Conservation (phyloP, 2,329 filamentous ascomycete genomes). For the Westerdykella ornata region DNA sequence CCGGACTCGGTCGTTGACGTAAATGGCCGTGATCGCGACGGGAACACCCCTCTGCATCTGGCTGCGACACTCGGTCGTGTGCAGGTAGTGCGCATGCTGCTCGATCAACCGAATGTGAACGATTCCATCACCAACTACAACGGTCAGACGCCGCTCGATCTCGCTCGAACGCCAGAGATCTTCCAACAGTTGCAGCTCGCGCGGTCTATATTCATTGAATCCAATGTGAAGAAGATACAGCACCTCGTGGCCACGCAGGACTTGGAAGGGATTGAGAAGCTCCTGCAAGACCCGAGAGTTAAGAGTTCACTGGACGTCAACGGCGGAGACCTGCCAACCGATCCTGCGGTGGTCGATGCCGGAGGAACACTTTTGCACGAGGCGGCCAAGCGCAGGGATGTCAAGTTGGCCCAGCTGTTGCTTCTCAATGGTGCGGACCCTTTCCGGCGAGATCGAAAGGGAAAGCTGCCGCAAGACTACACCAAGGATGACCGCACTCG, state of each 20-base stretch:
- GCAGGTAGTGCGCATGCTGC: slow-evolving; percentile 71
- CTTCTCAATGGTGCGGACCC: slow-evolving; percentile 93
- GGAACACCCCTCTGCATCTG: slow-evolving; percentile 87
- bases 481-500: slow-evolving; percentile 89
- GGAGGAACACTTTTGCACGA: slow-evolving; percentile 94
- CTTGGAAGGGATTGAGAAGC: slow-evolving; percentile 69
- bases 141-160: slow-evolving; percentile 77
- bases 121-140: slow-evolving; percentile 80
- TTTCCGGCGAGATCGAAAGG: slow-evolving; percentile 88
- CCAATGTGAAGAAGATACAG: slow-evolving; percentile 78
- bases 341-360: slow-evolving; percentile 65
- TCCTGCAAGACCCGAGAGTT: slow-evolving; percentile 77
- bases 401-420: slow-evolving; percentile 79
- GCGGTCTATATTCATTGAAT: slow-evolving; percentile 81
- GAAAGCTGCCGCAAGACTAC: slow-evolving; percentile 90
- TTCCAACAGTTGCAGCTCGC: slow-evolving; percentile 91
- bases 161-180: slow-evolving; percentile 87
- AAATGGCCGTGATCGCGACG: slow-evolving; percentile 86
- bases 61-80: slow-evolving; percentile 76
- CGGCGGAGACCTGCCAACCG: slow-evolving; percentile 78
- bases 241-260: slow-evolving; percentile 64
- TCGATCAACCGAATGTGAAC: slow-evolving; percentile 78
- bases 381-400: slow-evolving; percentile 80
- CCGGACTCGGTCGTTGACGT: slow-evolving; percentile 65
- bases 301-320: slow-evolving; percentile 89